A percentile compares a stretch with the other conserved stretches of the same genome.
Evolutionary conservation across 345 rosid genomes (phyloP).

Genomic region (Microcos paniculata): DNA sequence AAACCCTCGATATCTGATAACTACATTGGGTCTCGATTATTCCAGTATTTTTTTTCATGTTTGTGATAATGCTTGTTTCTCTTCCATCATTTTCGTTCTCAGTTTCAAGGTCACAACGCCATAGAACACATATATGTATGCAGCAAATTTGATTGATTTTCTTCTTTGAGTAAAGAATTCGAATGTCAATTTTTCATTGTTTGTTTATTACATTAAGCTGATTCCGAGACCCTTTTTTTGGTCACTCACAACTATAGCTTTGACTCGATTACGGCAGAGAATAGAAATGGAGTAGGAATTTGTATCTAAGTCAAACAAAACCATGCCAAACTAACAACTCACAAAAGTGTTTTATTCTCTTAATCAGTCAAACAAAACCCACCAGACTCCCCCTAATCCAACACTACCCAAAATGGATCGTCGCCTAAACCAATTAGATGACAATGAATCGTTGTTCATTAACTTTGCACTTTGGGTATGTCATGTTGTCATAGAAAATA

Average conservation of each 20-base stretch:
- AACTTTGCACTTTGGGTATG: neutral
- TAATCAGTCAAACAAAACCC: conserved; percentile 22
- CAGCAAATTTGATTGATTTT: neutral
- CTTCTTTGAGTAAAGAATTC: neutral
- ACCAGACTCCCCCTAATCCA: conserved; percentile 25
- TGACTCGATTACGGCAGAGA: neutral
- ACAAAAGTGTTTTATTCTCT: neutral
- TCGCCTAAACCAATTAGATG: conserved; percentile 8
- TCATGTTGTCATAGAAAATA: neutral
- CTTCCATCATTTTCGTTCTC: neutral
- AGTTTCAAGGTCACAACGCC: neutral
- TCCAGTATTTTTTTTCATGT: too few relatives aligned
- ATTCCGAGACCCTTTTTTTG: neutral
- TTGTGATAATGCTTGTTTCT: neutral
- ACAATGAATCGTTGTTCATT: neutral
- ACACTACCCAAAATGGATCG: neutral
- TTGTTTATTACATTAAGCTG: neutral
- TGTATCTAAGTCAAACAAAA: conserved; percentile 2
- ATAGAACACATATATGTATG: neutral
- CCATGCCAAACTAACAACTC: conserved; percentile 19
- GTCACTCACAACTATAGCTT: neutral
- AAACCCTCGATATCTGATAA: too few relatives aligned
- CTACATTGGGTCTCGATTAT: too few relatives aligned
- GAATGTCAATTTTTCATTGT: neutral
- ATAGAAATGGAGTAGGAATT: conserved; percentile 15